These are phyloP conservation scores for Phialophora macrospora DNA, from an alignment of 2,329 filamentous ascomycete genomes.

Conservation along the genomic window DNA sequence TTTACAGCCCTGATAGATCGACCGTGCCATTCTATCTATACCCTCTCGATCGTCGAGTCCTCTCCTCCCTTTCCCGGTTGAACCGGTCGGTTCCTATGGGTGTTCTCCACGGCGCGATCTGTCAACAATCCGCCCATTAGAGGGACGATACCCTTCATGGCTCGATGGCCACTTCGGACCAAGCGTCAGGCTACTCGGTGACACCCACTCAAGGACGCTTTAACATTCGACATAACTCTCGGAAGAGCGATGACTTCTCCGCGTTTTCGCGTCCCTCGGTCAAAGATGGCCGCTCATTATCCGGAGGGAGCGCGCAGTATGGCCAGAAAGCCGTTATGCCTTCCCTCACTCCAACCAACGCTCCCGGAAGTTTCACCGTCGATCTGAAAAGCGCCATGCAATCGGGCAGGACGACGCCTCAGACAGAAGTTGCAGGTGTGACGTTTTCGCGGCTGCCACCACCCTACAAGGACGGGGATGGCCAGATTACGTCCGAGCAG, in stretches of 20 bases:
- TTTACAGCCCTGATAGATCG: background rate
- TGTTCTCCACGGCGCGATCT: background rate
- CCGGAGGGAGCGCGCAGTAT: conserved; percentile 64
- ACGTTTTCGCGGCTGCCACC: conserved; percentile 26
- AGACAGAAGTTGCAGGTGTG: conserved; percentile 29
- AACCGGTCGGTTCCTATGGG: conserved; percentile 19
- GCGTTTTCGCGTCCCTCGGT: conserved; percentile 40
- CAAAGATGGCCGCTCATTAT: conserved; percentile 62
- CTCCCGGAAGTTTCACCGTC: conserved; percentile 83
- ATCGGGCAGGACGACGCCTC: conserved; percentile 65
- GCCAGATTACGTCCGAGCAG: conserved; percentile 68
- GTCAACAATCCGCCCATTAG: conserved; percentile 19
- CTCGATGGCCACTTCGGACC: conserved; percentile 39
- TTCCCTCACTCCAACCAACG: conserved; percentile 59
- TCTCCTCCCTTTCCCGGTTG: conserved; percentile 1
- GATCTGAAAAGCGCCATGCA: conserved; percentile 74
- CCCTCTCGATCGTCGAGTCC: background rate
- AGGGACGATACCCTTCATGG: conserved; percentile 34
- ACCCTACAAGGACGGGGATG: conserved; percentile 63
- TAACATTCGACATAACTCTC: conserved; percentile 33
- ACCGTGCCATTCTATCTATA: no score
- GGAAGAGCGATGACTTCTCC: conserved; percentile 47
- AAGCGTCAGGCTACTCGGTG: conserved; percentile 41
- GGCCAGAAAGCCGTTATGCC: conserved; percentile 69
- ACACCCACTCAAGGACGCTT: conserved; percentile 42